phyloP scores from a whole-genome alignment of 441 rosid genomes.

The Hura crepitans region DNA sequence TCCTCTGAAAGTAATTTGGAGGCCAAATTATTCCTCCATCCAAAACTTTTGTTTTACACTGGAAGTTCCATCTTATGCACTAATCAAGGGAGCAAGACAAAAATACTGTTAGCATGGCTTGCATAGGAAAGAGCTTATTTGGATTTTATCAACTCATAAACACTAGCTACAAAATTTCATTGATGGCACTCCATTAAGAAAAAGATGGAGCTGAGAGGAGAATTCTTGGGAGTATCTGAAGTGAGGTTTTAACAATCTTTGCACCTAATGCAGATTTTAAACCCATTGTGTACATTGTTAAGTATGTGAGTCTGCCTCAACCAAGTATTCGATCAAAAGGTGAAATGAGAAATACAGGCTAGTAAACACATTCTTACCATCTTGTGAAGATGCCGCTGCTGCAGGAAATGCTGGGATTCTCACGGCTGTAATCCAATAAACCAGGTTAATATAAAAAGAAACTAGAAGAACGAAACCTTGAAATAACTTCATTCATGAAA shows the following conservation, averaged over 20 bases:
- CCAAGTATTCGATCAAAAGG: background rate
- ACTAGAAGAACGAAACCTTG: background rate
- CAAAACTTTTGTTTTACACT: background rate
- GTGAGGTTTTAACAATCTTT: no score
- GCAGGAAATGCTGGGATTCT: slow-evolving; percentile 91
- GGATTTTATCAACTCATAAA: no score
- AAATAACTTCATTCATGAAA: background rate
- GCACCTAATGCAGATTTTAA: background rate
- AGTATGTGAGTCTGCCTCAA: background rate
- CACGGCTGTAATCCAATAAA: slow-evolving; percentile 42
- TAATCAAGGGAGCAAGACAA: no score
- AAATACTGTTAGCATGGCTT: no score
- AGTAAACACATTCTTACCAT: slow-evolving; percentile 35
- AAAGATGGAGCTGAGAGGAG: no score
- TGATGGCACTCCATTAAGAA: no score
- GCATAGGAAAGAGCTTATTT: no score
- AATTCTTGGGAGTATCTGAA: no score
- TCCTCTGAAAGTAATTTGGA: no score
- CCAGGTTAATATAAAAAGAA: background rate
- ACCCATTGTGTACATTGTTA: background rate
- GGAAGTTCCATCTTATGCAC: no score
- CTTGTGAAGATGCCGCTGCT: slow-evolving; percentile 78
- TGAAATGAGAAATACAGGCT: background rate
- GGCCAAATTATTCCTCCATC: no score
- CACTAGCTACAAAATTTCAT: no score